These are phyloP conservation scores for Rhodamnia rubescens DNA, from an alignment of 345 rosid genomes.

Conservation along the genomic window DNA sequence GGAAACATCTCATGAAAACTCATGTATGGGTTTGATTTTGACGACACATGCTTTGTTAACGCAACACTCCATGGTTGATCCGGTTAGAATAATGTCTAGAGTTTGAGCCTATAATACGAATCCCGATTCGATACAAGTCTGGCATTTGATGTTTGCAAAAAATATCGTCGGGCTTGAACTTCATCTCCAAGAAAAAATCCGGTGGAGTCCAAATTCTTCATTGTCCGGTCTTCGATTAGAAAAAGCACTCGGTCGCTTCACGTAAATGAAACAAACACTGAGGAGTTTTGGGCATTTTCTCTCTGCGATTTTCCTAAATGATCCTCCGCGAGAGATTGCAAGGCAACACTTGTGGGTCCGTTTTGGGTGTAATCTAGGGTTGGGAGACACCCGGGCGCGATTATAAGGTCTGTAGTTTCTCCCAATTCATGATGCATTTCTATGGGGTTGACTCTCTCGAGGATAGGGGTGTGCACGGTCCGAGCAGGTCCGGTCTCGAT, in stretches of 20 bases:
- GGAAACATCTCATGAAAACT: neutral
- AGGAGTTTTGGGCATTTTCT: neutral
- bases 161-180: no score
- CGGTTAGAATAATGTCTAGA: neutral
- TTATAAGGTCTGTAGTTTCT: neutral
- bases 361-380: neutral
- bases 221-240: no score
- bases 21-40: neutral
- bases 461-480: neutral
- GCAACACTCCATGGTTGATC: neutral
- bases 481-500: no score
- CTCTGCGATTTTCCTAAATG: neutral
- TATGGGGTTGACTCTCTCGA: neutral
- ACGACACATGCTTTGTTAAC: neutral
- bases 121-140: neutral
- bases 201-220: no score
- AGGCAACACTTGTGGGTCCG: neutral
- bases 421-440: neutral
- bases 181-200: no score
- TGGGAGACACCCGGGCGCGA: neutral
- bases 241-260: no score
- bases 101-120: neutral
- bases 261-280: neutral
- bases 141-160: neutral
- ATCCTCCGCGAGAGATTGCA: neutral